Percentiles rank a stretch among this genome's conserved stretches.
Evolutionary conservation across 1,139 yeast species (phyloP).

Genomic region (Dujonia santamariae): DNA sequence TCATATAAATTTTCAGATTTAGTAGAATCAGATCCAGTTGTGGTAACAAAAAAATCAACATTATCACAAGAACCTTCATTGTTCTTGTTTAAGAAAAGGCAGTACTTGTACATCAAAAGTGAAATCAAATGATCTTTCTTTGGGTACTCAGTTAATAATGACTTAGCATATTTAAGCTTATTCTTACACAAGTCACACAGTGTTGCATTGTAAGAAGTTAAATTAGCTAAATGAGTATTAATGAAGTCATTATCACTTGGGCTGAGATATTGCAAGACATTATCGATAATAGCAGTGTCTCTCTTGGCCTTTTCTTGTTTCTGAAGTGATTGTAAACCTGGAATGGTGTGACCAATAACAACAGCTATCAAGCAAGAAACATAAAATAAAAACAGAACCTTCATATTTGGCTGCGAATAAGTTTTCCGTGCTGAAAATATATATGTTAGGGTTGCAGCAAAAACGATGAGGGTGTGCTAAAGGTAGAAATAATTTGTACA

Average conservation of each 20-base stretch:
- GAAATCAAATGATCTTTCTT: constrained; percentile 35
- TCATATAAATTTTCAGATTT: constrained; percentile 17
- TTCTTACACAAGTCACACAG: constrained; percentile 36
- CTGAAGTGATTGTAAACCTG: constrained; percentile 19
- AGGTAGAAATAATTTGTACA: too few species aligned
- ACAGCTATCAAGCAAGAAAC: not conserved
- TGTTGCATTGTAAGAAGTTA: constrained; percentile 28
- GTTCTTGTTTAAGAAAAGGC: constrained; percentile 29
- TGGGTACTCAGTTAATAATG: constrained; percentile 26
- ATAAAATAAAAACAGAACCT: not conserved
- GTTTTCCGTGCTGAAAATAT: too few species aligned
- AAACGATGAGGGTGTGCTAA: too few species aligned
- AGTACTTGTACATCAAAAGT: constrained; percentile 34
- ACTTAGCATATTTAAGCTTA: constrained; percentile 29
- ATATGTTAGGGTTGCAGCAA: too few species aligned
- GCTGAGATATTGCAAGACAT: constrained; percentile 22
- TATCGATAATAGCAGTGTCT: constrained; percentile 19
- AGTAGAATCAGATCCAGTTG: constrained; percentile 22
- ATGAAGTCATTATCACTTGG: constrained; percentile 31
- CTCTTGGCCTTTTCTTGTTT: constrained; percentile 16
- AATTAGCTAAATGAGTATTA: constrained; percentile 21
- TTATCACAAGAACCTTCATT: constrained; percentile 32
- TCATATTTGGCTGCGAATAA: constrained; percentile 2
- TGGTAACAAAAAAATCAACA: constrained; percentile 38
- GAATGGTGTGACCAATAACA: constrained; percentile 15